Base-by-base conservation (phyloP, 768 basidiomycete species). In the Auricularia cornea region DNA sequence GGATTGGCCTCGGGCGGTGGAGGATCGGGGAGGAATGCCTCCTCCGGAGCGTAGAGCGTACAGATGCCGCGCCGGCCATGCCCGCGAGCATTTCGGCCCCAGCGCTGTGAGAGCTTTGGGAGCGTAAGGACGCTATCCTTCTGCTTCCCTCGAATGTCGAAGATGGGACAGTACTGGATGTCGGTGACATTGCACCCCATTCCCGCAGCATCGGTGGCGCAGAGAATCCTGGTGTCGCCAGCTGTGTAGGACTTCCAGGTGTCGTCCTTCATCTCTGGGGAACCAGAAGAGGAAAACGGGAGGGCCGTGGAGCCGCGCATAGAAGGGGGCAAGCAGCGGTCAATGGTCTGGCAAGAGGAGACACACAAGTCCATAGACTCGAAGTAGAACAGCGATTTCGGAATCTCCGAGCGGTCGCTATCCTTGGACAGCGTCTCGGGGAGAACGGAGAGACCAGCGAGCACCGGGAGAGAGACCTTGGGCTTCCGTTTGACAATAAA, bases 141-240 rank as follows among this genome's bases (percentile, higher is more conserved):
- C 20, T 23, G 18, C 5, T 48, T 48, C 14, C 33, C 33, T 35
- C 14, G 6, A 5, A 48, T 20, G 18, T 48, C 44, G 23, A 48
- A 48, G 3, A 48, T 23, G 44, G 23, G 11, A 48, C 44, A 48
- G 44, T 60, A 66, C 23, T 59, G 44, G 10, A 71, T 64, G 38
- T 70, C 64, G 8, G 65, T 52, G 5, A 68, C 64, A 41, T 70
- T 70, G 62, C 70, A 69, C 16, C 70, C 70, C 69, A 69, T 69
- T 5, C 65, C 65, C 3, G 69, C 67, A 0, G 67, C 71, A 56
- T 72, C 69, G 16, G 70, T 71, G 11, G 70, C 64, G 30, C 63
- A 64, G 10, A 72, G 40, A 59, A 70, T 68, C 0, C 65, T 64
- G 33, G 66, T 64, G 26, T 60, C 35, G 18, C 70, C 71, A 12